Evolutionary conservation across 768 basidiomycete species (phyloP).

Genomic region (Xerocomellus chrysenteron): DNA sequence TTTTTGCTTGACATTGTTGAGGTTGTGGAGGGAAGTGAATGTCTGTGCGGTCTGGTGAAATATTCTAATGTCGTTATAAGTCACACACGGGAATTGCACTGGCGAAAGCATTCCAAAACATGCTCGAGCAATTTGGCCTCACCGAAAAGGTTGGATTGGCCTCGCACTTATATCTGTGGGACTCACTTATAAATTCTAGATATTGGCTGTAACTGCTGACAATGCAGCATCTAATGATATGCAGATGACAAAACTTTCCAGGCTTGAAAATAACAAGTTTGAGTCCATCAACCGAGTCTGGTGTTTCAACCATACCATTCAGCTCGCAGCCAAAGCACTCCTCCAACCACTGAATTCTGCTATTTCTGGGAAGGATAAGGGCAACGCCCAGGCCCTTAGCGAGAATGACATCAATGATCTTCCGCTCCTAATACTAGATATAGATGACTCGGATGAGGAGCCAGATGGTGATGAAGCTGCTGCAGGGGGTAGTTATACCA

Average conservation of each 20-base stretch:
- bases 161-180: no score
- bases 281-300: background rate
- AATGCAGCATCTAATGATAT: background rate
- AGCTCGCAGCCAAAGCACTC: background rate
- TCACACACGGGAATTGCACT: background rate
- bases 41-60: background rate
- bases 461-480: no score
- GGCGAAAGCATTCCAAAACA: background rate
- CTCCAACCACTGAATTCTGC: no score
- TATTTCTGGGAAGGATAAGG: no score
- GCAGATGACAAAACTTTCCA: background rate
- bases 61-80: background rate
- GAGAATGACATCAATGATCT: no score
- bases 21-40: background rate
- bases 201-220: background rate
- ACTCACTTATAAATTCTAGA: background rate
- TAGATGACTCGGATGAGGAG: no score
- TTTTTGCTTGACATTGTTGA: background rate
- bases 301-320: slow-evolving; percentile 2
- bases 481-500: no score
- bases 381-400: no score
- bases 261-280: background rate
- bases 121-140: background rate
- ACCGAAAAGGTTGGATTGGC: background rate
- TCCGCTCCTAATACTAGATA: no score